These are phyloP conservation scores for Termitomyces sp. DNA, from an alignment of 768 basidiomycete species.

Conservation along the genomic window DNA sequence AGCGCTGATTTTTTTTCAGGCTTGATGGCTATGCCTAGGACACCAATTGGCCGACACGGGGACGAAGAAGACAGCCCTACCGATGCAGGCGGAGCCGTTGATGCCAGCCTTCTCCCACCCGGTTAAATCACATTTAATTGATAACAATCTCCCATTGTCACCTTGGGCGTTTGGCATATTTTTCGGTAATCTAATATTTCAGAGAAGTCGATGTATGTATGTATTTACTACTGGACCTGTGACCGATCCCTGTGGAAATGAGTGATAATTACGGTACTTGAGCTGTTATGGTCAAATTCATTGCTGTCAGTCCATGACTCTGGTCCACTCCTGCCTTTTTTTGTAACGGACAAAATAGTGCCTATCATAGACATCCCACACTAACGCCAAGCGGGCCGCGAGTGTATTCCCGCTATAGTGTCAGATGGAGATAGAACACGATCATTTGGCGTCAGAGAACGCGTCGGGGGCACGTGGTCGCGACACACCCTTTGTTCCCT, in stretches of 20 bases:
- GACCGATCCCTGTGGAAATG: not conserved
- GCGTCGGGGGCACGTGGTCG: slow-evolving; percentile 44
- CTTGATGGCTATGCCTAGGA: slow-evolving; percentile 97
- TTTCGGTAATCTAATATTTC: not conserved
- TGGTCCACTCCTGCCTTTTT: not conserved
- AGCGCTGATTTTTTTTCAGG: slow-evolving; percentile 38
- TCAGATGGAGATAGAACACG: slow-evolving; percentile 5
- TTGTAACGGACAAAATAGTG: not conserved
- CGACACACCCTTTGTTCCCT: slow-evolving; percentile 18
- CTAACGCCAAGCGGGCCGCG: not conserved
- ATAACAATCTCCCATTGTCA: not conserved
- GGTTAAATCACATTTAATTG: slow-evolving; percentile 47
- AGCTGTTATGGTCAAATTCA: not conserved
- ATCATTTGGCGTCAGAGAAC: slow-evolving; percentile 29
- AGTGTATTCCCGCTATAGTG: too few species aligned
- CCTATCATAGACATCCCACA: not conserved
- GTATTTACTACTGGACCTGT: not conserved
- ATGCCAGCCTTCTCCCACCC: slow-evolving; percentile 90
- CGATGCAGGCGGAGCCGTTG: slow-evolving; percentile 56
- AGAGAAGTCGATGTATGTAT: not conserved
- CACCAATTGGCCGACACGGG: slow-evolving; percentile 58
- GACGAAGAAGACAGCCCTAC: slow-evolving; percentile 24
- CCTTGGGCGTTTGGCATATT: not conserved
- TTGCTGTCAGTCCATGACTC: not conserved
- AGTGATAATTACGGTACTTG: not conserved